phyloP scores from a whole-genome alignment of 371 early-diverging fungal species.

The Mucor indicus region DNA sequence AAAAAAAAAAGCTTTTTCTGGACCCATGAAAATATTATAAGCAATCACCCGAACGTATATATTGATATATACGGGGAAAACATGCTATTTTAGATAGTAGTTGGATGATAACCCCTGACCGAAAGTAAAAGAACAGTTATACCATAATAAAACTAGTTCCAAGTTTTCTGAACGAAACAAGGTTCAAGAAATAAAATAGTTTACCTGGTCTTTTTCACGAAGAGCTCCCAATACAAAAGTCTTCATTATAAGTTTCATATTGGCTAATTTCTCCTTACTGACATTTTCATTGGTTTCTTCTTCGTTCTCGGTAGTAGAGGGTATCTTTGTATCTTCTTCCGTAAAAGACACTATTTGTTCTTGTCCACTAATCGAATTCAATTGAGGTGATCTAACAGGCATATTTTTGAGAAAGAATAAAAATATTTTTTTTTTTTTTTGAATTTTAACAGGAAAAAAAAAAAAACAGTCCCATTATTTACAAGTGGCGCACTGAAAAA shows the following conservation, averaged over 20 bases:
- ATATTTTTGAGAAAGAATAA: no score
- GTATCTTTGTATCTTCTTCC: conserved; percentile 3
- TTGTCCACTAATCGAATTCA: not conserved
- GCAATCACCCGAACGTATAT: conserved; percentile 35
- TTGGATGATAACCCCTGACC: conserved; percentile 12
- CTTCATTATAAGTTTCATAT: conserved; percentile 46
- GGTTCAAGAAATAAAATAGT: conserved; percentile 13
- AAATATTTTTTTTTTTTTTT: no score
- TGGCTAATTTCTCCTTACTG: conserved; percentile 31
- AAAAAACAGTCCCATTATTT: no score
- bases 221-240: conserved; percentile 41
- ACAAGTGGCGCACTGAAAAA: no score
- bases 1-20: conserved; percentile 14
- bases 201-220: conserved; percentile 48
- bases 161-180: not conserved
- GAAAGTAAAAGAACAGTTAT: conserved; percentile 5
- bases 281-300: conserved; percentile 29
- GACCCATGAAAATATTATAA: conserved; percentile 23
- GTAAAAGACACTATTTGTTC: not conserved
- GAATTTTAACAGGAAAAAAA: no score
- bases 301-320: not conserved
- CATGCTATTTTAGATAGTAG: conserved; percentile 32
- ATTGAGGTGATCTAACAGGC: conserved; percentile 6
- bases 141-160: conserved; percentile 4
- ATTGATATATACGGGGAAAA: conserved; percentile 25